Percentiles rank a stretch among this genome's conserved stretches.
Evolutionary conservation across 1,139 yeast species (phyloP).

Genomic region (Geotrichum armillariae): DNA sequence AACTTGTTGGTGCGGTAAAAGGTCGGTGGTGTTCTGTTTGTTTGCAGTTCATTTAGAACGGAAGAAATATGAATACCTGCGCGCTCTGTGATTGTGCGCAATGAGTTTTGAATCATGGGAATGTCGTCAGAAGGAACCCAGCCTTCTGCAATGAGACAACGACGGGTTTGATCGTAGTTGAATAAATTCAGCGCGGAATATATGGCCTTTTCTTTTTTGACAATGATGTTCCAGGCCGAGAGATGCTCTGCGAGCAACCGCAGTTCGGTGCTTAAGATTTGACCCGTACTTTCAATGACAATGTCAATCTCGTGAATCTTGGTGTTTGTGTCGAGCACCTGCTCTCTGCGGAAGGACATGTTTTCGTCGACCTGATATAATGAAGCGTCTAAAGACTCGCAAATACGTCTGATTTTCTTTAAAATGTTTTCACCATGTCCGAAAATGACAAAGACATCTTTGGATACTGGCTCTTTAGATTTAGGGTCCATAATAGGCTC

Average conservation of each 20-base stretch:
- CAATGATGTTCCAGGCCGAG: conserved; percentile 62
- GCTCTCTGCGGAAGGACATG: conserved; percentile 55
- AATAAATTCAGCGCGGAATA: conserved; percentile 77
- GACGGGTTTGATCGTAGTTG: conserved; percentile 79
- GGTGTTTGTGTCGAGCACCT: conserved; percentile 56
- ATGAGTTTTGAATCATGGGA: conserved; percentile 44
- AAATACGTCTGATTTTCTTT: conserved; percentile 66
- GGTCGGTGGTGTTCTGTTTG: conserved; percentile 91
- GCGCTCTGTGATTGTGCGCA: conserved; percentile 59
- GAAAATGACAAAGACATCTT: conserved; percentile 78
- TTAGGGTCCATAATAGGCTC: conserved; percentile 56
- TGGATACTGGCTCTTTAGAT: conserved; percentile 51
- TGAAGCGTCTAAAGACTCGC: conserved; percentile 81
- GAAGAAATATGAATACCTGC: conserved; percentile 64
- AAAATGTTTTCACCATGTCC: conserved; percentile 82
- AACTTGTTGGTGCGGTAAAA: conserved; percentile 89
- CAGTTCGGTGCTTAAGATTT: conserved; percentile 72
- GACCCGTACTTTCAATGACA: conserved; percentile 70
- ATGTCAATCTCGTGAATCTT: conserved; percentile 63
- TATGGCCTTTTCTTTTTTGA: conserved; percentile 71
- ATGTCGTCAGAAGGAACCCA: conserved; percentile 77
- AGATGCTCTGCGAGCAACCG: conserved; percentile 73
- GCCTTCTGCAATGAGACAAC: conserved; percentile 95
- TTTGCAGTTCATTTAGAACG: conserved; percentile 75
- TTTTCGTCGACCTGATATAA: conserved; percentile 68